These are phyloP conservation scores for Polyrhizophydium stewartii DNA, from an alignment of 371 early-diverging fungal species.

Conservation along the genomic window DNA sequence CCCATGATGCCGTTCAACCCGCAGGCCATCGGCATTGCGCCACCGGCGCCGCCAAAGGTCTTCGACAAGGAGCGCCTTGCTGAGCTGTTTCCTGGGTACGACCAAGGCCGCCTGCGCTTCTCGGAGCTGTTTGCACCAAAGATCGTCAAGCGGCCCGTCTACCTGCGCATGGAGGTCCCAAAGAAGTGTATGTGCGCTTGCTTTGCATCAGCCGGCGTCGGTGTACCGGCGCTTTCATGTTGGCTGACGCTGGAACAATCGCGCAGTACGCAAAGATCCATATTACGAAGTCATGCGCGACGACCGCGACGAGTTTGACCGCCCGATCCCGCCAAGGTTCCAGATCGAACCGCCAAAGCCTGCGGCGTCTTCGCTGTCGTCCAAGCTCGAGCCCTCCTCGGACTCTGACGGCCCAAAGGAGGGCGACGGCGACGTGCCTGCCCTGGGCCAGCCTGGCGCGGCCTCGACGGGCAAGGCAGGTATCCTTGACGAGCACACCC, in stretches of 20 bases:
- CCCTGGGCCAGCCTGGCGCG: too few species aligned
- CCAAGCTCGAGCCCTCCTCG: too few species aligned
- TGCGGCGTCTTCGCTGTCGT: too few species aligned
- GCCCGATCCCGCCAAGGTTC: constrained; percentile 7
- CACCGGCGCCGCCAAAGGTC: background rate
- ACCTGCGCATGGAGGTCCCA: constrained; percentile 7
- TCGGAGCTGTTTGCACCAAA: constrained; percentile 14
- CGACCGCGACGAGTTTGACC: constrained; percentile 12
- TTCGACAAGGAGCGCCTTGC: constrained; percentile 30
- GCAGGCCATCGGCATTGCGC: background rate
- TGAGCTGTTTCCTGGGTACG: constrained; percentile 29
- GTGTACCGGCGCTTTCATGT: too few species aligned
- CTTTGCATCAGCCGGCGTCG: too few species aligned
- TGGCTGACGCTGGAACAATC: background rate
- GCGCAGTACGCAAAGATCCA: constrained; percentile 16
- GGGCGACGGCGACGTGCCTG: too few species aligned
- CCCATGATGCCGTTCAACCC: background rate
- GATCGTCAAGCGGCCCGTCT: constrained; percentile 17
- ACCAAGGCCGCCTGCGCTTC: constrained; percentile 8
- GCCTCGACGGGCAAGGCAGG: too few species aligned
- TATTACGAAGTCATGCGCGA: constrained; percentile 15
- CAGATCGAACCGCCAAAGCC: constrained; percentile 42
- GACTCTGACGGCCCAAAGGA: too few species aligned
- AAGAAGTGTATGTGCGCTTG: constrained; percentile 3
- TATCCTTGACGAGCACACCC: constrained; percentile 3